Percentiles rank a stretch among this genome's conserved stretches.
phyloP scores from a whole-genome alignment of 2,329 filamentous ascomycete genomes.

The Penicillium capsulatum region DNA sequence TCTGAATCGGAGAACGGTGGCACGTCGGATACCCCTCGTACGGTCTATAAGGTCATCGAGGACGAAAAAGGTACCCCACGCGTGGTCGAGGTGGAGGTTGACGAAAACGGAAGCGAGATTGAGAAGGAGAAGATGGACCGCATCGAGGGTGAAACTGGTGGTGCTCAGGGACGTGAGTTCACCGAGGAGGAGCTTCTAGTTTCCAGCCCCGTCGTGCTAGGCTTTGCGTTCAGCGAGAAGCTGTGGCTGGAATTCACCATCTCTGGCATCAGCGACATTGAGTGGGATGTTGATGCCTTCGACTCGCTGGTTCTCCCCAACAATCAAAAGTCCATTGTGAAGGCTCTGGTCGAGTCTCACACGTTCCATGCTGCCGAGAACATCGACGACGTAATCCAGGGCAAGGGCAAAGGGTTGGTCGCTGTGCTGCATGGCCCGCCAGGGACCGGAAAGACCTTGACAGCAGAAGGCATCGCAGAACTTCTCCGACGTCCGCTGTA shows the following conservation, averaged over 20 bases:
- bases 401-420: constrained; percentile 82
- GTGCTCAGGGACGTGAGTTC: constrained; percentile 52
- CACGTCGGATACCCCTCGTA: constrained; percentile 32
- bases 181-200: constrained; percentile 80
- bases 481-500: constrained; percentile 77
- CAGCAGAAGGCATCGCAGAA: constrained; percentile 81
- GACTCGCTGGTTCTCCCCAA: constrained; percentile 69
- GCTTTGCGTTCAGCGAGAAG: constrained; percentile 84
- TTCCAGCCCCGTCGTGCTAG: constrained; percentile 76
- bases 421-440: constrained; percentile 78
- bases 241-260: constrained; percentile 86
- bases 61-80: constrained; percentile 51
- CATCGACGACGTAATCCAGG: constrained; percentile 77
- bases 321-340: constrained; percentile 65
- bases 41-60: constrained; percentile 52
- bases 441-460: constrained; percentile 84
- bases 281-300: constrained; percentile 81
- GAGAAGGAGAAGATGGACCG: constrained; percentile 56
- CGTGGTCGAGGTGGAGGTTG: constrained; percentile 53
- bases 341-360: constrained; percentile 77
- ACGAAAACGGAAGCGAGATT: constrained; percentile 54
- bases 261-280: constrained; percentile 71
- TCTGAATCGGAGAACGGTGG: constrained; percentile 38
- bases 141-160: constrained; percentile 40
- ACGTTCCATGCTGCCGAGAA: constrained; percentile 76